phyloP scores from a whole-genome alignment of 352 stramenopile genomes.

The Pythium monospermum region DNA sequence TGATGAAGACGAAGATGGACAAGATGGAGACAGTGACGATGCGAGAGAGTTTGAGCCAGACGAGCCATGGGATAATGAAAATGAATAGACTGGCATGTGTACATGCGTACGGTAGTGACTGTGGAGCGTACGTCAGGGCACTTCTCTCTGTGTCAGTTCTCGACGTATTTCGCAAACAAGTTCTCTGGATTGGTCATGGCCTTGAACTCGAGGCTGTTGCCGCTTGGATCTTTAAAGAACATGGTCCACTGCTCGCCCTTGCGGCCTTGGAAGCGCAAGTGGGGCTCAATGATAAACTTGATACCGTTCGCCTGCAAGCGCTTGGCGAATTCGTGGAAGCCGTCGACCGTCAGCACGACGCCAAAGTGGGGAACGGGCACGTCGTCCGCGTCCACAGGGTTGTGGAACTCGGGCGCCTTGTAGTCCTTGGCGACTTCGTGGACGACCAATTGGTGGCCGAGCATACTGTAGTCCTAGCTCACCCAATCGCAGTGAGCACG shows the following conservation, averaged over 20 bases:
- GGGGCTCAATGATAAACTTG: slow-evolving; percentile 95
- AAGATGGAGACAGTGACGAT: slow-evolving; percentile 29
- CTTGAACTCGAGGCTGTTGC: slow-evolving; percentile 99
- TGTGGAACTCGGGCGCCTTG: slow-evolving; percentile 91
- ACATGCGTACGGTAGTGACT: too few relatives aligned
- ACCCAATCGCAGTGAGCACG: too few relatives aligned
- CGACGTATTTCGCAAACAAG: slow-evolving; percentile 97
- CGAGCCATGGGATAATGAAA: slow-evolving; percentile 25
- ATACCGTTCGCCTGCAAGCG: slow-evolving; percentile 72
- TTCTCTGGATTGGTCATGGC: slow-evolving; percentile 96
- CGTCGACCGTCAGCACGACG: slow-evolving; percentile 87
- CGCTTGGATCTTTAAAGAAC: slow-evolving; percentile 98
- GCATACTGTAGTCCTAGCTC: slow-evolving; percentile 91
- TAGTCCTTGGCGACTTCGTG: slow-evolving; percentile 93
- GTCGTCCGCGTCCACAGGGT: slow-evolving; percentile 96
- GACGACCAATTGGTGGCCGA: slow-evolving; percentile 82
- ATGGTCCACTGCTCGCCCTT: slow-evolving; percentile 99
- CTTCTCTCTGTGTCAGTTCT: slow-evolving; percentile 47
- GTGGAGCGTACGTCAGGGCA: too few relatives aligned
- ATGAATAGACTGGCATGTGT: slow-evolving; percentile 22
- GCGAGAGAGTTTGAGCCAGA: slow-evolving; percentile 35
- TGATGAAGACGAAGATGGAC: slow-evolving; percentile 11
- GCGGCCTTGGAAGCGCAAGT: slow-evolving; percentile 91
- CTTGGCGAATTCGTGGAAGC: slow-evolving; percentile 90
- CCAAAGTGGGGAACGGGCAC: slow-evolving; percentile 97